These are phyloP conservation scores for Psilocybe cyanescens DNA, from an alignment of 768 basidiomycete species.

Conservation along the genomic window DNA sequence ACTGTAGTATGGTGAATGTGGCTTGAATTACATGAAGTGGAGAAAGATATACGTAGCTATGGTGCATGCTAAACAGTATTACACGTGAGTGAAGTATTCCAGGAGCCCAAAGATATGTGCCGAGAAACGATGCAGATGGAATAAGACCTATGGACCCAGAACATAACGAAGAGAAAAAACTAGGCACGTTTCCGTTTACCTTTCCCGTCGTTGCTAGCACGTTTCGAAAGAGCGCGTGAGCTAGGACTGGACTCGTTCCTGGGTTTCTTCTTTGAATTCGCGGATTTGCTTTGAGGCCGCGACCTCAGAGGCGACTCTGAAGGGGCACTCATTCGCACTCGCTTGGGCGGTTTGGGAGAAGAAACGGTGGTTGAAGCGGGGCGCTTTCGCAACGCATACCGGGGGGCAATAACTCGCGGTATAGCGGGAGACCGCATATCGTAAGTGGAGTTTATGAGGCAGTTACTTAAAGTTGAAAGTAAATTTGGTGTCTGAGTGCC, in stretches of 20 bases:
- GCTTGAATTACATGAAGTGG: background rate
- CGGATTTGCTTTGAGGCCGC: background rate
- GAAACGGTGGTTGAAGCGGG: background rate
- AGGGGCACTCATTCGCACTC: background rate
- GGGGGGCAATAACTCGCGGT: slow-evolving; percentile 1
- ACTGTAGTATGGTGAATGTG: background rate
- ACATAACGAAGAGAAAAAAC: background rate
- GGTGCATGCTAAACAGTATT: background rate
- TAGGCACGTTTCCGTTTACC: slow-evolving; percentile 3
- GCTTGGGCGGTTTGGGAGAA: slow-evolving; percentile 8
- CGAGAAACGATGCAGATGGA: background rate
- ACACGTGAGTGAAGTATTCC: background rate
- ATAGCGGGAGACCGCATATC: slow-evolving; percentile 1
- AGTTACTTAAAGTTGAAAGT: background rate
- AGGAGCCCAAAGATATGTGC: background rate
- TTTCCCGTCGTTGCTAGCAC: background rate
- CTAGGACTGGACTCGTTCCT: background rate
- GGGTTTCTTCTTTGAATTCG: background rate
- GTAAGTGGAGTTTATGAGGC: background rate
- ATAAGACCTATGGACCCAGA: background rate
- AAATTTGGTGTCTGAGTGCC: too few species aligned
- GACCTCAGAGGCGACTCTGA: background rate
- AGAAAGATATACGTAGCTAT: background rate
- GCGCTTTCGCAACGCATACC: slow-evolving; percentile 14
- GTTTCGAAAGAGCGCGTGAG: background rate